Conservation (phyloP, 768 basidiomycete genomes). For the Pleurotus cornucopiae region DNA sequence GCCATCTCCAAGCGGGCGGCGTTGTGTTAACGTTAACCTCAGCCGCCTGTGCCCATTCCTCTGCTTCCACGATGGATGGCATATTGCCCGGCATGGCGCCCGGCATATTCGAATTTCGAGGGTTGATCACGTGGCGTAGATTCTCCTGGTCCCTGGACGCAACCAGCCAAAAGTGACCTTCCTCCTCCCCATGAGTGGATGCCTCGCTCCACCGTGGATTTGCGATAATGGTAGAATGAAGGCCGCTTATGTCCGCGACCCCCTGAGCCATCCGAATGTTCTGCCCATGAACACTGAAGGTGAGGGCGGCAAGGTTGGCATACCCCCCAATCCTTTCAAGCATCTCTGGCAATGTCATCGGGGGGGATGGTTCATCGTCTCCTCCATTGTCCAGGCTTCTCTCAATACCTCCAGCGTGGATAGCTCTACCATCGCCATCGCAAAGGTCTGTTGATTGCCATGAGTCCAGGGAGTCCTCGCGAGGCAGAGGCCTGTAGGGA, state of each 20-base stretch:
- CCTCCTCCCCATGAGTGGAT: slow-evolving; percentile 7
- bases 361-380: neutral
- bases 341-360: neutral
- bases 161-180: slow-evolving; percentile 21
- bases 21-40: neutral
- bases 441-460: neutral
- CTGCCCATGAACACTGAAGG: slow-evolving; percentile 23
- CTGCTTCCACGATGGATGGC: neutral
- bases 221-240: slow-evolving; percentile 22
- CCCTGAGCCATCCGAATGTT: slow-evolving; percentile 14
- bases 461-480: neutral
- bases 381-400: slow-evolving; percentile 1
- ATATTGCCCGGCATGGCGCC: slow-evolving; percentile 9
- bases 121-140: slow-evolving; percentile 22
- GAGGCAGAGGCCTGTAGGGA: neutral
- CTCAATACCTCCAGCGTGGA: slow-evolving; percentile 11
- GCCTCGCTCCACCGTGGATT: neutral
- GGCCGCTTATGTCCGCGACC: slow-evolving; percentile 17
- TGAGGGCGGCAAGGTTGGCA: neutral
- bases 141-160: slow-evolving; percentile 22
- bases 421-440: slow-evolving; percentile 20
- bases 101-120: slow-evolving; percentile 19
- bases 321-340: slow-evolving; percentile 3
- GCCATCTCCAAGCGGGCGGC: slow-evolving; percentile 3
- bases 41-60: neutral